Conservation (phyloP, 768 basidiomycete genomes). For the Ramaria sp. region DNA sequence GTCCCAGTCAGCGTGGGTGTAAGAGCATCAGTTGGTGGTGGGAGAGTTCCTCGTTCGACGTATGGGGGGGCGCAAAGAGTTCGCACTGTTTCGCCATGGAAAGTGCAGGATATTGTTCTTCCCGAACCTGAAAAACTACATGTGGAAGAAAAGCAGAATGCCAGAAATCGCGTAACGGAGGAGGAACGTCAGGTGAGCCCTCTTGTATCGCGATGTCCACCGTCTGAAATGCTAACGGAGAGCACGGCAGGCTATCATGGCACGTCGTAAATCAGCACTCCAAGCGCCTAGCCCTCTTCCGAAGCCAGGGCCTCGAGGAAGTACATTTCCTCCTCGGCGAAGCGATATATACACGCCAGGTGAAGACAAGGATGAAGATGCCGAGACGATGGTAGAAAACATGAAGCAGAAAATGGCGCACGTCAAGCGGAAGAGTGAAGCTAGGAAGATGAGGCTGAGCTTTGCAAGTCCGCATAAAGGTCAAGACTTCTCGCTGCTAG, state of each 20-base stretch:
- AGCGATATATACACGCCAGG: conserved; percentile 2
- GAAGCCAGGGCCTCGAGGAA: conserved; percentile 13
- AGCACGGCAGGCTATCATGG: conserved; percentile 42
- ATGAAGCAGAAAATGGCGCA: conserved; percentile 38
- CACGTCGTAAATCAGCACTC: conserved; percentile 49
- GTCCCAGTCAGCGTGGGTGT: conserved; percentile 9
- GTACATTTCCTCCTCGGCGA: conserved; percentile 13
- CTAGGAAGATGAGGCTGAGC: conserved; percentile 11
- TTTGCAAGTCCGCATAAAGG: conserved; percentile 6
- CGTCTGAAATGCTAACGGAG: neutral
- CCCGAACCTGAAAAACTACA: conserved; percentile 15
- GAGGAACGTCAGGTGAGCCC: conserved; percentile 13
- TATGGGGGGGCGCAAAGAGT: conserved; percentile 4
- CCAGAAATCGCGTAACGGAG: conserved; percentile 13
- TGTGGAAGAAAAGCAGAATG: conserved; percentile 36
- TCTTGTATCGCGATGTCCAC: neutral
- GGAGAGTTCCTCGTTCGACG: neutral
- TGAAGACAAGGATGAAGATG: conserved; percentile 4
- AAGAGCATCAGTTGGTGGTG: conserved; percentile 11
- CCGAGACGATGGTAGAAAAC: conserved; percentile 27
- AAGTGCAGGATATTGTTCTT: conserved; percentile 1
- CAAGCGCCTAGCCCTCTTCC: conserved; percentile 33
- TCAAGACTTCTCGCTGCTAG: neutral
- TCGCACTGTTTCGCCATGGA: neutral
- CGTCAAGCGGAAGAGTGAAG: conserved; percentile 30